phyloP scores from a whole-genome alignment of 257 asterid genomes.

The Euphrasia confusa region DNA sequence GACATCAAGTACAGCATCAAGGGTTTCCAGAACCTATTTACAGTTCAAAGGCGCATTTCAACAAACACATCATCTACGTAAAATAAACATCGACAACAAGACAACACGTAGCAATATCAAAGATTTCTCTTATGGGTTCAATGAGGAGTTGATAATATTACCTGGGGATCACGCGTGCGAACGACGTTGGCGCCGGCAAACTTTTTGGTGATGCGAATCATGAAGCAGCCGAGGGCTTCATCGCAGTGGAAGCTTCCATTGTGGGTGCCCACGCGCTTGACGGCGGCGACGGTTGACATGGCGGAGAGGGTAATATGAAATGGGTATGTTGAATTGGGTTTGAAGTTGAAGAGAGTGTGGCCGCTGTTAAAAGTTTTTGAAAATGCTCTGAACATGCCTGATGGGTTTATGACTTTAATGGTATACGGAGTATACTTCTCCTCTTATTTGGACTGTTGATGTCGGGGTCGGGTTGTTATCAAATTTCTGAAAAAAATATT shows the following conservation, averaged over 20 bases:
- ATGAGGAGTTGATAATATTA: background rate
- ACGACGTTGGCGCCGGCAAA: conserved; percentile 64
- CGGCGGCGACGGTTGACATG: conserved; percentile 39
- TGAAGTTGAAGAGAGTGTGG: conserved; percentile 34
- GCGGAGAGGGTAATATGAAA: conserved; percentile 21
- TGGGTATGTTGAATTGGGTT: conserved; percentile 13
- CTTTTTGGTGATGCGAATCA: conserved; percentile 77
- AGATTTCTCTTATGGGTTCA: too few relatives aligned
- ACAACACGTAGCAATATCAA: too few relatives aligned
- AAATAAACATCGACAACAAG: background rate
- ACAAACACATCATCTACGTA: conserved; percentile 46
- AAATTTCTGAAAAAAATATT: too few relatives aligned
- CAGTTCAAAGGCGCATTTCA: conserved; percentile 34
- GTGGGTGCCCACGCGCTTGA: conserved; percentile 79
- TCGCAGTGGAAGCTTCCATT: conserved; percentile 97
- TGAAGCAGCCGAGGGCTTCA: conserved; percentile 95
- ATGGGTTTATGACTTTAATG: background rate
- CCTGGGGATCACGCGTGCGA: conserved; percentile 91
- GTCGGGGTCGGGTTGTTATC: too few relatives aligned
- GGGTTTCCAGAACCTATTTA: conserved; percentile 62
- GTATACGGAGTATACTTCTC: too few relatives aligned
- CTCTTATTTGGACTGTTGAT: too few relatives aligned
- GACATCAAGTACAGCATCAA: conserved; percentile 91
- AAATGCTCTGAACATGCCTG: conserved; percentile 44
- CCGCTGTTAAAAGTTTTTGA: conserved; percentile 35